phyloP scores from a whole-genome alignment of 2,329 filamentous ascomycete species.

The Sporothrix pseudoabietina region DNA sequence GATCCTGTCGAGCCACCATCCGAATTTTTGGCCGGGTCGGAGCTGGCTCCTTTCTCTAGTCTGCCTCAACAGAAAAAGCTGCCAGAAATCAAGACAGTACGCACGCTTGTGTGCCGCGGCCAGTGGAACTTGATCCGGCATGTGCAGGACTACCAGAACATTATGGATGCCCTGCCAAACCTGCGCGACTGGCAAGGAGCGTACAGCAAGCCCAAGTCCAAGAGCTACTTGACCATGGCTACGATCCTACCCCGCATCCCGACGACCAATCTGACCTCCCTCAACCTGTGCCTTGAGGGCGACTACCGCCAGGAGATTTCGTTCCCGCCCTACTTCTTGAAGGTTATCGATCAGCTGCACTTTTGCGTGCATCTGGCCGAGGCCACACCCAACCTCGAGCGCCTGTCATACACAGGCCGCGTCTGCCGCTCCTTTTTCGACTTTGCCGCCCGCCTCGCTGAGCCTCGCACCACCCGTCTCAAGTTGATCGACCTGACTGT shows the following conservation, averaged over 20 bases:
- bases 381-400: conserved; percentile 63
- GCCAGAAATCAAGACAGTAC: conserved; percentile 55
- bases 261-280: conserved; percentile 55
- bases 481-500: conserved; percentile 71
- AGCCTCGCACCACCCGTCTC: conserved; percentile 54
- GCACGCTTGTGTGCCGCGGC: conserved; percentile 70
- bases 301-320: conserved; percentile 68
- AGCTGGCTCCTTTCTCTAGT: not conserved
- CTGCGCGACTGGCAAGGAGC: conserved; percentile 65
- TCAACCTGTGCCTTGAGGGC: conserved; percentile 70
- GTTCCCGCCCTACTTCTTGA: conserved; percentile 62
- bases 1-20: not conserved
- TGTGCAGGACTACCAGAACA: conserved; percentile 62
- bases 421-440: conserved; percentile 71
- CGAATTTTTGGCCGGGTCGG: not conserved
- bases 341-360: conserved; percentile 61
- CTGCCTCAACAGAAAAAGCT: conserved; percentile 33
- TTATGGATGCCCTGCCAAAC: conserved; percentile 65
- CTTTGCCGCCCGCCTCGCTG: conserved; percentile 53
- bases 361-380: conserved; percentile 66
- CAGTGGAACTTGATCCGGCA: conserved; percentile 76
- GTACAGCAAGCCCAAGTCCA: conserved; percentile 72
- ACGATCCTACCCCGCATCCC: conserved; percentile 63
- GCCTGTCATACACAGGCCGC: conserved; percentile 71
- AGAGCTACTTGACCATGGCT: conserved; percentile 71